A percentile compares a stretch with the other conserved stretches of the same genome.
phyloP scores from a whole-genome alignment of 331 rosid species.

The Malus hybrid region DNA sequence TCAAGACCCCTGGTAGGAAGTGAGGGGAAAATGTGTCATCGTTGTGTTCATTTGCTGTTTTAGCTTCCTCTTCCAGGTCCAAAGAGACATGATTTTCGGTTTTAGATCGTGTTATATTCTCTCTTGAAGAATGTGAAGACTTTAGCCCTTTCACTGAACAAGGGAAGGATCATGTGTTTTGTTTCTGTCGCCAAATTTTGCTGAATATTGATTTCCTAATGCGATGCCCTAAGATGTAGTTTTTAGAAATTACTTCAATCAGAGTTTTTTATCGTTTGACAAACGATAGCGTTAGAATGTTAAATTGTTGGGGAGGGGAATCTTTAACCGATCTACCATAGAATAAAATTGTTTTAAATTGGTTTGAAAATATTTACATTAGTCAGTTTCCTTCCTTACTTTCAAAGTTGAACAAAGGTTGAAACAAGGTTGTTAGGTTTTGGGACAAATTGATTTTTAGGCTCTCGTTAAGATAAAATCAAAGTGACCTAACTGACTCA shows the following conservation, averaged over 20 bases:
- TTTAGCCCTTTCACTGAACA: not conserved
- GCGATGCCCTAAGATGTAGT: not conserved
- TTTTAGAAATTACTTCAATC: not conserved
- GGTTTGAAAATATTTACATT: no score
- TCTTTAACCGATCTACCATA: no score
- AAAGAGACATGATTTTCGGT: not conserved
- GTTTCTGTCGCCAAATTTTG: not conserved
- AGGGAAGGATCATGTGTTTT: not conserved
- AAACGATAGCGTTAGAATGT: no score
- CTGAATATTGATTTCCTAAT: not conserved
- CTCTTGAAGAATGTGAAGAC: not conserved
- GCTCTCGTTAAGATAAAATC: no score
- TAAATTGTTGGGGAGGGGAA: no score
- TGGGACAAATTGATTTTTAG: no score
- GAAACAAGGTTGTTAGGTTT: no score
- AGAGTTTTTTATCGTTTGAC: not conserved
- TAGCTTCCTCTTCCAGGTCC: not conserved
- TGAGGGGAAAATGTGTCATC: not conserved
- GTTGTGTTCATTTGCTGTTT: not conserved
- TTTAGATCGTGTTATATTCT: not conserved
- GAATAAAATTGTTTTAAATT: no score
- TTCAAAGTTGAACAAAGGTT: no score
- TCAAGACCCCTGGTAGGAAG: slow-evolving; percentile 17
- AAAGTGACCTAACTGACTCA: no score
- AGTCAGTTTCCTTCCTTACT: no score